Evolutionary conservation across 768 basidiomycete species (phyloP).

Genomic region (Pulveroboletus sp.): DNA sequence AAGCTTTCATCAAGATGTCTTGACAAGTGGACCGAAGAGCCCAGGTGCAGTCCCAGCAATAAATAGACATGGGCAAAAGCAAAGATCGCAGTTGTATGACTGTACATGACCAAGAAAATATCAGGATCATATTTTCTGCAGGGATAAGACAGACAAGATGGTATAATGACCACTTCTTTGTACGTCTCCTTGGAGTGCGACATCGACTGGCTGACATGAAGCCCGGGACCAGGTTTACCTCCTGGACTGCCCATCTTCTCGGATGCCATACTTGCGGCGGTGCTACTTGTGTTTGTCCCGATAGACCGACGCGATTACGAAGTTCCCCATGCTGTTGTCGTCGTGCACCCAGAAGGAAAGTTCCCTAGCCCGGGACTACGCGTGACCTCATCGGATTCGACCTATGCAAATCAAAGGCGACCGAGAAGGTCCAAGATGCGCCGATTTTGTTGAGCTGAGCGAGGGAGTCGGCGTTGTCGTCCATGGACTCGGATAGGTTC

Average conservation of each 20-base stretch:
- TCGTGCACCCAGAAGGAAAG: slow-evolving; percentile 2
- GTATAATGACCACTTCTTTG: slow-evolving; percentile 9
- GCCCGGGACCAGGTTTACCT: slow-evolving; percentile 3
- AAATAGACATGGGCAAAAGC: slow-evolving; percentile 47
- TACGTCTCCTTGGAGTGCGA: background rate
- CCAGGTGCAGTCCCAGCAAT: slow-evolving; percentile 51
- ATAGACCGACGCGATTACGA: no score
- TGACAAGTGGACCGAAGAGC: slow-evolving; percentile 46
- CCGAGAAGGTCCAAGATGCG: background rate
- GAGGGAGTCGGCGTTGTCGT: slow-evolving; percentile 32
- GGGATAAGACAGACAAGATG: slow-evolving; percentile 29
- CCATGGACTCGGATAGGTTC: slow-evolving; percentile 62
- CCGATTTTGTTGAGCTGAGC: background rate
- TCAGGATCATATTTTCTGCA: slow-evolving; percentile 45
- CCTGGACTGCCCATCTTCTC: slow-evolving; percentile 14
- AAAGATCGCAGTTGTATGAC: slow-evolving; percentile 56
- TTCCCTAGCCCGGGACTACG: background rate
- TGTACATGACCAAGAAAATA: slow-evolving; percentile 37
- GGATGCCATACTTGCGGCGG: slow-evolving; percentile 5
- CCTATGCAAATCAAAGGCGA: slow-evolving; percentile 2
- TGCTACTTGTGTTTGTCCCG: no score
- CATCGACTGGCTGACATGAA: background rate
- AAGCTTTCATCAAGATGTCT: slow-evolving; percentile 47
- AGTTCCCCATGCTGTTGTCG: no score
- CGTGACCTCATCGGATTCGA: slow-evolving; percentile 6